Base-by-base conservation (phyloP, 2,329 filamentous ascomycete genomes). In the Hypomyces perniciosus region DNA sequence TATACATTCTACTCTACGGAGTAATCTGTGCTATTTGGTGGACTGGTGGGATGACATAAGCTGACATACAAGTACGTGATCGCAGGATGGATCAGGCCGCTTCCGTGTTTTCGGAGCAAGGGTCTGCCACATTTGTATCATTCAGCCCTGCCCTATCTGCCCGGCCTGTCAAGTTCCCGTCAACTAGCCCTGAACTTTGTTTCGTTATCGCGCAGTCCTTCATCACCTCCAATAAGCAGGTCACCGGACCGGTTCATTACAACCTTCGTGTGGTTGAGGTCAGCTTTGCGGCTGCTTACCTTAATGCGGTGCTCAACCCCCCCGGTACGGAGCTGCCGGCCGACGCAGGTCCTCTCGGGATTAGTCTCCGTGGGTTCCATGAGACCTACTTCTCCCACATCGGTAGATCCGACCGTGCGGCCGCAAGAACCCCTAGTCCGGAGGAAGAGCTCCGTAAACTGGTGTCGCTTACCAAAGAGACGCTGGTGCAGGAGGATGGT, bases 211-310 rank as follows among this genome's bases (percentile, higher is more conserved):
- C 91, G 6, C 93, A 99, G 67, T 95, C 88, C 53, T 96, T 96
- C 66, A 87, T 99, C 54, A 86, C 86, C 12, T 88, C 92, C 5
- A 91, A 97, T 75, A 99, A 99, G 73, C 88, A 93, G 64, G 87
- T 92, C 55, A 96, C 92, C 1, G 93, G 86, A 0, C 92, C 92
- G 0, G 85, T 95, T 56, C 90, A 92, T 76, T 99, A 97, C 76
- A 99, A 99, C 68, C 80, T 99, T 27, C 86, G 93, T 29, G 93
- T 99, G 1, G 93, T 96, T 35, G 93, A 99, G 71, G 95, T 90
- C 72, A 93, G 87, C 48, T 79, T 99, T 31, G 93, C 93, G 3
- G 90, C 93, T 3, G 80, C 79, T 27, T 83, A 80, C 62, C 75
- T 85, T 53, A 76, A 84, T 58, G 79, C 81, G 28, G 71, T 74